These are phyloP conservation scores for Phytophthora tubulina DNA, from an alignment of 352 stramenopile genomes.

Conservation along the genomic window DNA sequence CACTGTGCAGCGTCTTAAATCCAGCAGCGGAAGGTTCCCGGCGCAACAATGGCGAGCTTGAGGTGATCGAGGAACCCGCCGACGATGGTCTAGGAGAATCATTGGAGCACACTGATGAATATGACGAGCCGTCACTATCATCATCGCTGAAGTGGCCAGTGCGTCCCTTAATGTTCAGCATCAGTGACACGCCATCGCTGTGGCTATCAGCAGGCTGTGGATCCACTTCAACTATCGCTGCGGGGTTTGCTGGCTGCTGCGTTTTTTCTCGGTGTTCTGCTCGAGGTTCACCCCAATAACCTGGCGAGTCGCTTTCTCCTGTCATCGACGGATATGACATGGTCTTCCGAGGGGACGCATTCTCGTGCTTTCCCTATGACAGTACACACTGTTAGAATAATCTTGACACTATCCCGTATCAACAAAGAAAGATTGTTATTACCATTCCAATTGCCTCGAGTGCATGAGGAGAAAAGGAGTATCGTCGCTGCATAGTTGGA, in stretches of 20 bases:
- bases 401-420: neutral
- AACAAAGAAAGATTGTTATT: neutral
- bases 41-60: conserved; percentile 36
- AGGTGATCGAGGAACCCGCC: conserved; percentile 26
- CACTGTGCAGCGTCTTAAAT: conserved; percentile 27
- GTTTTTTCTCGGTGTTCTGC: conserved; percentile 15
- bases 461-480: conserved; percentile 40
- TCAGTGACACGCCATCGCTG: conserved; percentile 23
- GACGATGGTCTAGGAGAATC: conserved; percentile 34
- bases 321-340: conserved; percentile 40
- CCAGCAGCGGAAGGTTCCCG: conserved; percentile 9
- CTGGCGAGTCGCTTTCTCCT: neutral
- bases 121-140: conserved; percentile 37
- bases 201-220: neutral
- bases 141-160: conserved; percentile 34
- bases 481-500: conserved; percentile 38
- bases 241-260: neutral
- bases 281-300: conserved; percentile 21
- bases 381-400: conserved; percentile 12
- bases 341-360: conserved; percentile 38
- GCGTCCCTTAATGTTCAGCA: conserved; percentile 27
- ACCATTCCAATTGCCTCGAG: conserved; percentile 43
- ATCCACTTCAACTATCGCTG: neutral
- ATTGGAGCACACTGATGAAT: conserved; percentile 32
- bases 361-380: conserved; percentile 13